phyloP scores from a whole-genome alignment of 1,284 basidiomycete species.

The Takashimella tepidaria region DNA sequence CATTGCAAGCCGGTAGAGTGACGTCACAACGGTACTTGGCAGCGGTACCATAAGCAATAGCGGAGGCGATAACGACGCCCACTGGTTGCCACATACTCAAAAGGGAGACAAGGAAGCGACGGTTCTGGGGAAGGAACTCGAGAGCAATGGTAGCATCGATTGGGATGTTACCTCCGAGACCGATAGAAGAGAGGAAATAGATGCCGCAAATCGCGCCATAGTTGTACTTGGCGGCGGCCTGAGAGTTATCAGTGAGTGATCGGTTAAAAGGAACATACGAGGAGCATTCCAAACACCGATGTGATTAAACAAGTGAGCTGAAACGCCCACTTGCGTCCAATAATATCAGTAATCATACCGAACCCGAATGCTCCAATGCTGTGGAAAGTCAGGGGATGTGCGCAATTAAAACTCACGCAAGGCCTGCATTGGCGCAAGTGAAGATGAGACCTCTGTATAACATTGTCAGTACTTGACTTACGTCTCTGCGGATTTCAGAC shows the following conservation, averaged over 20 bases:
- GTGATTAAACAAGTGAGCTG: constrained; percentile 68
- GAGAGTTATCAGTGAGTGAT: constrained; percentile 27
- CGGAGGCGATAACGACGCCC: constrained; percentile 56
- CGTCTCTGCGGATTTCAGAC: background rate
- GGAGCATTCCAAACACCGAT: constrained; percentile 58
- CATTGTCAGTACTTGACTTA: background rate
- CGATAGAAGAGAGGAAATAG: constrained; percentile 36
- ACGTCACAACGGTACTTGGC: constrained; percentile 28
- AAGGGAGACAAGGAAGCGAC: constrained; percentile 48
- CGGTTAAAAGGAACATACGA: constrained; percentile 52
- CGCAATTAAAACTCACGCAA: constrained; percentile 57
- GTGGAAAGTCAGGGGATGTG: constrained; percentile 11
- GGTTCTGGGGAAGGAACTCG: constrained; percentile 49
- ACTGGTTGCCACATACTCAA: constrained; percentile 47
- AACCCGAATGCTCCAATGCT: constrained; percentile 21
- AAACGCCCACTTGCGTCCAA: constrained; percentile 58
- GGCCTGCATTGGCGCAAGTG: constrained; percentile 50
- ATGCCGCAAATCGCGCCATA: constrained; percentile 43
- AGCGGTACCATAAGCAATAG: constrained; percentile 52
- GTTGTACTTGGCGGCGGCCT: constrained; percentile 36
- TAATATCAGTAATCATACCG: constrained; percentile 33
- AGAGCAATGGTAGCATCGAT: constrained; percentile 75
- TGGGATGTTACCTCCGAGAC: constrained; percentile 54
- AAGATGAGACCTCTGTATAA: constrained; percentile 60
- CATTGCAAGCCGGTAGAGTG: constrained; percentile 26